Evolutionary conservation across 2,329 filamentous ascomycete genomes (phyloP), one percentile per base, ranked within the genome.

Genomic region (Cadophora malorum): DNA sequence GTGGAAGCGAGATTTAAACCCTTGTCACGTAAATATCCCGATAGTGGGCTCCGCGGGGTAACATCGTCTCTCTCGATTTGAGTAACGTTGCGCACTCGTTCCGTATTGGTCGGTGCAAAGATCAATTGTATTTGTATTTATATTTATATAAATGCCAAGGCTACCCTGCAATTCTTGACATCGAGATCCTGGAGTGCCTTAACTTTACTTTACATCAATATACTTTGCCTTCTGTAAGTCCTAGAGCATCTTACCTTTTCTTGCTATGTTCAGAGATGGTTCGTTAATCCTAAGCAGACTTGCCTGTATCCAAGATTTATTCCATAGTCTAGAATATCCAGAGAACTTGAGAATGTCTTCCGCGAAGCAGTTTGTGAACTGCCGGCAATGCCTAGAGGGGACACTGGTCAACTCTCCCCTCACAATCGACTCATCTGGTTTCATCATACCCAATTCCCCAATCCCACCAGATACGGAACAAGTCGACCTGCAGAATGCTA

Each of bases 401-500:
- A 38, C 41, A 21, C 61, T 76, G 4, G 23, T 74, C 31, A 55
- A 69, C 1, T 19, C 63, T 41, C 68, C 72, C 12, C 69, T 76
- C 35, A 75, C 74, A 4, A 68, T 75, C 59, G 38, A 65, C 58
- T 63, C 67, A 1, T 56, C 67, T 14, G 75, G 75, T 6, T 25
- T 73, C 23, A 76, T 76, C 50, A 73, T 75, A 16, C 64, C 71
- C n/a, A 74, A 74, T 60, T 61, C 67, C 31, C 70, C 70, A n/a
- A 66, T 73, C 31, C 68, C 67, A 7, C 69, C 63, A 52, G 55
- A 73, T 23, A 73, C 70, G 7, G 33, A 65, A 19, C 64, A 52
- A 31, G 62, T 76, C 47, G 84, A 87, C 72, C 74, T 86, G 12
- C 78, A 83, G 49, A 82, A 81, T 50, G 79, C 76, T 58, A 83